These are phyloP conservation scores for Fusarium caatingaense DNA, from an alignment of 2,329 filamentous ascomycete species.

Conservation along the genomic window DNA sequence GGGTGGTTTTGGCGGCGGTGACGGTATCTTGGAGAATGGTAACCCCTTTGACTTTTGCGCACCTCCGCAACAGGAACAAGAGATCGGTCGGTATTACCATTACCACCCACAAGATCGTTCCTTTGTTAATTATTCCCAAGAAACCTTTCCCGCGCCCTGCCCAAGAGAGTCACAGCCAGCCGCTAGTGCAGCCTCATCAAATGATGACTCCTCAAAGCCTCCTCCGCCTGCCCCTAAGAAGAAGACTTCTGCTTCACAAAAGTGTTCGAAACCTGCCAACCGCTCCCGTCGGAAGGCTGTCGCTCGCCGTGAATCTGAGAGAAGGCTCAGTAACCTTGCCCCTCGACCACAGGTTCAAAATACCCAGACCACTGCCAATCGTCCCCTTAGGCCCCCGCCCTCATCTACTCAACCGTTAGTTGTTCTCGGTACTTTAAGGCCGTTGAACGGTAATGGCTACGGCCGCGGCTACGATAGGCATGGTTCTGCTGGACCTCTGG, in stretches of 20 bases:
- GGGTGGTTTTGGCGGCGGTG: neutral
- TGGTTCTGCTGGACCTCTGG: neutral
- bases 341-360: neutral
- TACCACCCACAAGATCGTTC: neutral
- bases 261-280: neutral
- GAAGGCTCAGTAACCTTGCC: accelerated
- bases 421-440: neutral
- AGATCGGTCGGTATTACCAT: neutral
- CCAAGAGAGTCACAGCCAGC: neutral
- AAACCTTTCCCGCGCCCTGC: neutral
- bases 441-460: neutral
- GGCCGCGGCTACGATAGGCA: neutral
- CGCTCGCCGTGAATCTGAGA: accelerated
- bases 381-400: neutral
- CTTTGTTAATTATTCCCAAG: neutral
- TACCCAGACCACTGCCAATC: neutral
- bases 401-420: neutral
- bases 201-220: neutral
- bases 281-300: neutral
- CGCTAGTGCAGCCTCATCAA: neutral
- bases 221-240: neutral
- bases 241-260: neutral
- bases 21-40: neutral
- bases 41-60: neutral
- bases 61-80: neutral